Evolutionary conservation across 169 alveolate species (phyloP).

Genomic region (Cryptosporidium baileyi): DNA sequence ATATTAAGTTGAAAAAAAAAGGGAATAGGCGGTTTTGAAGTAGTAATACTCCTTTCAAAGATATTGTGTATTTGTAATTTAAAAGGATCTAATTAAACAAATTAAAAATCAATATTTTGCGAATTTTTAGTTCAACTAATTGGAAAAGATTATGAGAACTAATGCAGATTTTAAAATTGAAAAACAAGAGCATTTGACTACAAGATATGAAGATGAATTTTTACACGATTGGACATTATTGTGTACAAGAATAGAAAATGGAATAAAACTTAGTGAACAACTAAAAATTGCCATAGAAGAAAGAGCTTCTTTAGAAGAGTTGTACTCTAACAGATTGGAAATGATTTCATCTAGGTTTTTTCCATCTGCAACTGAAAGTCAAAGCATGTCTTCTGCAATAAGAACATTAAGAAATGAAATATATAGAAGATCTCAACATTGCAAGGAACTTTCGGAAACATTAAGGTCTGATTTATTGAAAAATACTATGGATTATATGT

Average conservation of each 20-base stretch:
- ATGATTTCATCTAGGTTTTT: slow-evolving; percentile 48
- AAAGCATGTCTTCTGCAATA: slow-evolving; percentile 34
- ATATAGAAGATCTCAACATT: slow-evolving; percentile 49
- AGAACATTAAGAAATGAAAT: slow-evolving; percentile 54
- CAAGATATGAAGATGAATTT: slow-evolving; percentile 18
- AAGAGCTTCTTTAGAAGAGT: slow-evolving; percentile 49
- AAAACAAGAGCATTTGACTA: not conserved
- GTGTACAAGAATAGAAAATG: slow-evolving; percentile 61
- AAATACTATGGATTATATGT: slow-evolving; percentile 35
- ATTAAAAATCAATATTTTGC: no score
- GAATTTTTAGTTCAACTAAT: no score
- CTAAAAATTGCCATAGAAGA: slow-evolving; percentile 27
- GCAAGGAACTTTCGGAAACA: slow-evolving; percentile 55
- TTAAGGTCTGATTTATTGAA: slow-evolving; percentile 36
- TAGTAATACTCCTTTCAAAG: no score
- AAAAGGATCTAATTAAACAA: no score
- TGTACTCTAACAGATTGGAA: slow-evolving; percentile 48
- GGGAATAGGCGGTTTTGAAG: not conserved
- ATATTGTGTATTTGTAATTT: no score
- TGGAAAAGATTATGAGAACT: not conserved
- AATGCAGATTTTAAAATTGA: not conserved
- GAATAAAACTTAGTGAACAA: slow-evolving; percentile 39
- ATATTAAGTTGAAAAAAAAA: not conserved
- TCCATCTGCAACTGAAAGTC: slow-evolving; percentile 65
- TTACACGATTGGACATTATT: slow-evolving; percentile 63